Conservation (phyloP, 768 basidiomycete species). For the Hypsizygus marmoreus region DNA sequence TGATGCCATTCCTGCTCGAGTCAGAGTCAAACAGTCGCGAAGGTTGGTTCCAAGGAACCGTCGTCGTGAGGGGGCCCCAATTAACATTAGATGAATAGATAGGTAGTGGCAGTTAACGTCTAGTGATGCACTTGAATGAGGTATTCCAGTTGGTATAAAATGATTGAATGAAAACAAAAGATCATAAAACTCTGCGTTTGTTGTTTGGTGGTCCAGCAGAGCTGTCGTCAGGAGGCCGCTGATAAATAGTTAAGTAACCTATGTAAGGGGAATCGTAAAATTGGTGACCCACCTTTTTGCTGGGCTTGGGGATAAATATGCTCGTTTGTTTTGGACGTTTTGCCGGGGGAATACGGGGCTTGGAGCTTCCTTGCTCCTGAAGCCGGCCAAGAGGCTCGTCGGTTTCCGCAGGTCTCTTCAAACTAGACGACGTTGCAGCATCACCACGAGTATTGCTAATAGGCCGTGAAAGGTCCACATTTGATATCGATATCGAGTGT, state of each 20-base stretch:
- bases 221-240: conserved; percentile 19
- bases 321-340: conserved; percentile 44
- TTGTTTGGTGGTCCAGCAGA: conserved; percentile 10
- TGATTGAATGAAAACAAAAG: no score
- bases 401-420: conserved; percentile 9
- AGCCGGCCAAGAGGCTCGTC: neutral
- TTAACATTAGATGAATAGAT: no score
- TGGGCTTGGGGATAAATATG: conserved; percentile 66
- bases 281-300: conserved; percentile 26
- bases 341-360: conserved; percentile 21
- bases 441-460: neutral
- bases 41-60: no score
- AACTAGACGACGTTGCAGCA: neutral
- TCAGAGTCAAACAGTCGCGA: no score
- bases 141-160: neutral
- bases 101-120: no score
- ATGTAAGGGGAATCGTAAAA: neutral
- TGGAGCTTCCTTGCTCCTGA: conserved; percentile 4
- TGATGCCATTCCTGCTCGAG: no score
- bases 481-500: neutral
- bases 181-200: conserved; percentile 10
- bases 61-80: no score
- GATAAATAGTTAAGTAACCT: neutral
- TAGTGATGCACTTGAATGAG: no score
- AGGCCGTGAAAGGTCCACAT: neutral